Percentiles rank a stretch among this genome's conserved stretches.
Evolutionary conservation across 2,329 filamentous ascomycete genomes (phyloP).

Genomic region (Penicillium sp.): DNA sequence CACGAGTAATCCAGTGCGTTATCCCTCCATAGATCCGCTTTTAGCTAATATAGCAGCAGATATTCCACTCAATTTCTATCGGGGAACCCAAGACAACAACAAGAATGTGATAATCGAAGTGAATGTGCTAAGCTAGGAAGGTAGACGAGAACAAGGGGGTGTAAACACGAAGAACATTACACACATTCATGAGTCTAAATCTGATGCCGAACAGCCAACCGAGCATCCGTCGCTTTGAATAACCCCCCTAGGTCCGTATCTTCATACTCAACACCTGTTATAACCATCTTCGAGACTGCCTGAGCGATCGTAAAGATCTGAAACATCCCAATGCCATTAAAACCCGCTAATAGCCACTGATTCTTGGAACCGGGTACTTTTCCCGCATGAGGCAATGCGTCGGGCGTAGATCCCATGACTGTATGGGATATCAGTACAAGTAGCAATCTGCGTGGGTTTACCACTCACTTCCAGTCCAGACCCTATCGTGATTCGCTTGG

Average conservation of each 20-base stretch:
- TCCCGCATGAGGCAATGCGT: conserved; percentile 52
- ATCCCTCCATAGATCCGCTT: too few species aligned
- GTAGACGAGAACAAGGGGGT: too few species aligned
- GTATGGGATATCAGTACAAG: not conserved
- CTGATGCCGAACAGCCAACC: not conserved
- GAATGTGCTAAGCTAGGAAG: too few species aligned
- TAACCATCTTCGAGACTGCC: conserved; percentile 53
- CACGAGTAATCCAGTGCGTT: too few species aligned
- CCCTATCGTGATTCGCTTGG: conserved; percentile 22
- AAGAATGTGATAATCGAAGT: too few species aligned
- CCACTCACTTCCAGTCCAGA: conserved; percentile 30
- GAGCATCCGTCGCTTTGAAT: conserved; percentile 26
- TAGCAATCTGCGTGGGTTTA: too few species aligned
- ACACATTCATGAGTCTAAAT: not conserved
- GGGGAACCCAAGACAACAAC: too few species aligned
- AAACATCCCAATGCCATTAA: conserved; percentile 65
- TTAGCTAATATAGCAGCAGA: too few species aligned
- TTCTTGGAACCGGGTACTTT: conserved; percentile 41
- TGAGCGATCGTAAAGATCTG: conserved; percentile 56
- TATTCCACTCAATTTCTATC: too few species aligned
- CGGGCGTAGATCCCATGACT: conserved; percentile 51
- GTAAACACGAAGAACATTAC: too few species aligned
- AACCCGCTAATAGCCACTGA: conserved; percentile 56
- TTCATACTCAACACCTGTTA: conserved; percentile 21
- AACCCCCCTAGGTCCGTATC: conserved; percentile 28